Base-by-base conservation (phyloP, 164 flowering plant species). In the Tinospora cordifolia region DNA sequence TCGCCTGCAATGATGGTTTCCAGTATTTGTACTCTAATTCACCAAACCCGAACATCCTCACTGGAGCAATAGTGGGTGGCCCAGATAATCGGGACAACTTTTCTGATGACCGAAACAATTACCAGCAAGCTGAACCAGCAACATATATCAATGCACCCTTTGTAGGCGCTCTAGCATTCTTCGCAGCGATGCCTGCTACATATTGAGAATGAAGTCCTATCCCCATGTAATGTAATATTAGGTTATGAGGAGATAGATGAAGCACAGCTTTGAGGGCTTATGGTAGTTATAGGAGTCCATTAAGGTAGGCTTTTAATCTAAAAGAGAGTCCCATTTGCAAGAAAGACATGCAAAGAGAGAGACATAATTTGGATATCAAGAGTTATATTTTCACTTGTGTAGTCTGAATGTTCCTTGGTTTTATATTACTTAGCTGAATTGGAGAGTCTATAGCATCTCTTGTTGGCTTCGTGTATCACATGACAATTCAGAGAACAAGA, bases 101-200 rank as follows among this genome's bases (percentile, higher is more conserved):
- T 62, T 22, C 86, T 0, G 96, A 95, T 81, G 90, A 88, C 17
- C 71, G 97, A 73, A 83, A 85, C 69, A 87, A 87, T 66, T 92
- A 90, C 70, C 83, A 84, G 83, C 97, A 95, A 63, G 84, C 93
- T 2, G 99, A 95, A 78, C 99, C 99, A 0, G 93, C 99, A 17
- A 95, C 98, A 0, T 95, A 94, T 64, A 90, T 90, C 62, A 95
- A 95, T 78, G 99, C 99, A 0, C 98, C 99, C 6, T 80, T 92
- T 68, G 90, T 95, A 36, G 99, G 99, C 27, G 90, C 89, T 27
- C 76, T 88, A 0, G 99, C 98, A 40, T 90, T 79, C 81, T 90
- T 93, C 62, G 75, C 84, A 0, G 79, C 76, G 57, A 26, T 67
- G 30, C 67, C 75, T 14, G 25, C 14, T 64, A 10, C 58, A 38